Conservation (phyloP, 2,329 filamentous ascomycete species). For the Paraphoma sp. region DNA sequence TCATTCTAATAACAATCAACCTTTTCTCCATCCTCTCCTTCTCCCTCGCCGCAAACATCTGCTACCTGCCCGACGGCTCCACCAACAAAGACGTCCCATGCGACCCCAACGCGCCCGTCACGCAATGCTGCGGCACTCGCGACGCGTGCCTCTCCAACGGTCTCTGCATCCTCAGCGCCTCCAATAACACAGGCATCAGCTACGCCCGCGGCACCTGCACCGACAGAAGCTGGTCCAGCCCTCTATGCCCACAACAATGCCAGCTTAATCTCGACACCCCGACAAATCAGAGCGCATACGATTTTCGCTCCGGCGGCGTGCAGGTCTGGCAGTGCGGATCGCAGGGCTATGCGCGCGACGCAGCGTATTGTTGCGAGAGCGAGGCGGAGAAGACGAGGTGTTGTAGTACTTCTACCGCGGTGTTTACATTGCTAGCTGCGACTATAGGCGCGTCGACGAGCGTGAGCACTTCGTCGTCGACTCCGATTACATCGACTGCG, state of each 20-base stretch:
- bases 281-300: constrained; percentile 12
- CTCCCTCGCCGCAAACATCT: constrained; percentile 5
- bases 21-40: neutral
- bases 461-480: neutral
- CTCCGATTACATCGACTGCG: no score
- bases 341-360: constrained; percentile 14
- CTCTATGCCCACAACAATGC: constrained; percentile 15
- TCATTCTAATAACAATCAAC: neutral
- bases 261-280: constrained; percentile 14
- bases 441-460: neutral
- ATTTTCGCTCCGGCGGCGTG: constrained; percentile 13
- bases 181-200: constrained; percentile 13
- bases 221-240: constrained; percentile 9
- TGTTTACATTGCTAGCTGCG: constrained; percentile 7
- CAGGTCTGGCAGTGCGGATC: constrained; percentile 16
- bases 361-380: constrained; percentile 19
- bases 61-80: constrained; percentile 18
- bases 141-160: constrained; percentile 17
- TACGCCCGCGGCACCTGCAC: constrained; percentile 19
- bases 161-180: constrained; percentile 12
- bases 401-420: constrained; percentile 13
- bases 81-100: constrained; percentile 11
- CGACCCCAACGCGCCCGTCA: constrained; percentile 10
- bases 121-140: constrained; percentile 14
- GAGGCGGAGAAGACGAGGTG: constrained; percentile 13